Evolutionary conservation across 257 asterid species (phyloP), one percentile per base, ranked within the genome.

Genomic region (Nicotiana attenuata): DNA sequence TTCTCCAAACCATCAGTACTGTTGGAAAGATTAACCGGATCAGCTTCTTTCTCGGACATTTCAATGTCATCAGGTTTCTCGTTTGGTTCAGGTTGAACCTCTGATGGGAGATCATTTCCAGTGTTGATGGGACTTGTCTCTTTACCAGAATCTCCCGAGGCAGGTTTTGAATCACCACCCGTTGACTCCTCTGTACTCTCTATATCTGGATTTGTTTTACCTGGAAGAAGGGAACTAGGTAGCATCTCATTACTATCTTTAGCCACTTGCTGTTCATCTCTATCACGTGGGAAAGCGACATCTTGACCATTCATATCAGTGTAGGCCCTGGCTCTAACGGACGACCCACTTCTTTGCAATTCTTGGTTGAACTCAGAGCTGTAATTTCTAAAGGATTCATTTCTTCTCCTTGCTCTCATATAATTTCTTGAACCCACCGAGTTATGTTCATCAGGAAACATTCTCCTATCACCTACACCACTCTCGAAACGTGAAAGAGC

Each of bases 401-500:
- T 81, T 90, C 94, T 89, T 89, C 90, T 92, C 89, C 97, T 89
- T 84, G 89, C 97, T 84, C 94, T 86, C 26, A 65, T 8, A 66
- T 83, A 79, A 82, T 79, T 87, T 86, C 90, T 94, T 26, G 91
- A 85, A 24, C 91, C 91, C 41, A 63, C 15, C 1, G 90, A 45
- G 81, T 84, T 88, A 81, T 89, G 83, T 10, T 96, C 99, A 69
- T 91, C 93, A 64, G 88, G 67, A 79, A 88, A 81, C 88, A 87
- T 86, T 86, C 93, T 89, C 90, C 92, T 87, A 47, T 87, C 89
- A 28, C 90, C 97, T 59, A 75, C 56, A 82, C 86, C 95, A 7
- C 64, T 93, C 79, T 97, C 92, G 85, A 88, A 79, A 15, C 92
- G 97, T n/a, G 97, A 88, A 82, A 87, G 92, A 81, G 83, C 92